phyloP scores from a whole-genome alignment of 805 yeast species.

The Vanderwaltozyma tropicalis region DNA sequence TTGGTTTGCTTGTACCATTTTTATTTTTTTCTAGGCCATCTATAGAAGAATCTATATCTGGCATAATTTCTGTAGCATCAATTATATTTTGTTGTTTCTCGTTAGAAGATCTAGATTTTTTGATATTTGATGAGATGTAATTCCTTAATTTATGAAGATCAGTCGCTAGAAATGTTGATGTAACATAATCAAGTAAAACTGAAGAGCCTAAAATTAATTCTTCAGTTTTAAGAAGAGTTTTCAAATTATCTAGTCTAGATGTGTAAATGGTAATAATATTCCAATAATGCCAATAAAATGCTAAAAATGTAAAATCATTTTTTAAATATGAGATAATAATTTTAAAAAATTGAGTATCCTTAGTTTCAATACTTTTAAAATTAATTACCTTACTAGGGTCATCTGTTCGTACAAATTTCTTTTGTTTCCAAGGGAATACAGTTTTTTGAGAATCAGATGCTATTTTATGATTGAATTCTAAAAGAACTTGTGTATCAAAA shows the following conservation, averaged over 20 bases:
- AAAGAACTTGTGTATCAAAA: slow-evolving; percentile 17
- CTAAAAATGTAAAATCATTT: slow-evolving; percentile 18
- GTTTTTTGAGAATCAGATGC: slow-evolving; percentile 2
- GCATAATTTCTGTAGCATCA: slow-evolving; percentile 3
- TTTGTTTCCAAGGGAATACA: slow-evolving; percentile 20
- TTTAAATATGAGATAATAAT: slow-evolving; percentile 24
- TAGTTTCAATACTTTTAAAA: slow-evolving; percentile 7
- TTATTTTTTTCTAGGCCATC: background rate
- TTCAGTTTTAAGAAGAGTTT: background rate
- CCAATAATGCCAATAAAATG: slow-evolving; percentile 29
- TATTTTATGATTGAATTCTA: slow-evolving; percentile 7
- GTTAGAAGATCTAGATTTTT: slow-evolving; percentile 3
- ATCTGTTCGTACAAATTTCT: slow-evolving; percentile 3
- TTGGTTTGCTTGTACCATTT: background rate
- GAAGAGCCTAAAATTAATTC: slow-evolving; percentile 12
- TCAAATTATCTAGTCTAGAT: background rate
- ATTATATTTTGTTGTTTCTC: background rate
- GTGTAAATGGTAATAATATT: slow-evolving; percentile 11
- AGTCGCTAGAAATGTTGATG: slow-evolving; percentile 9
- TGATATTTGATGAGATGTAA: slow-evolving; percentile 2
- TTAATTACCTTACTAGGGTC: slow-evolving; percentile 2
- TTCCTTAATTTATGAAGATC: slow-evolving; percentile 15
- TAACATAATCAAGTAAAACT: slow-evolving; percentile 12
- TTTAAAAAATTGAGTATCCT: slow-evolving; percentile 15
- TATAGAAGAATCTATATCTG: background rate